Conservation (phyloP, 257 asterid species). For the Solanum bukasovii region DNA sequence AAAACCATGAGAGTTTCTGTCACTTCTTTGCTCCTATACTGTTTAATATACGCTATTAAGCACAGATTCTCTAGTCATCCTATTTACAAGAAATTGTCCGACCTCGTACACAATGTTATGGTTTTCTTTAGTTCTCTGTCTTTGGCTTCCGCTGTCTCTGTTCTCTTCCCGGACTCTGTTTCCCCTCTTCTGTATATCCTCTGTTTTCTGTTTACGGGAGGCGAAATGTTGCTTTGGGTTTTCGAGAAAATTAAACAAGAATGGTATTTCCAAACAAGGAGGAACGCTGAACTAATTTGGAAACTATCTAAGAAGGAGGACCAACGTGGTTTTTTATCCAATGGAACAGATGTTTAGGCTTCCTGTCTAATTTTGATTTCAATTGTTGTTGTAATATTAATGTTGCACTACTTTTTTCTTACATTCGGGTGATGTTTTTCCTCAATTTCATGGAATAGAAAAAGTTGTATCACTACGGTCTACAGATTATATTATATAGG, state of each 20-base stretch:
- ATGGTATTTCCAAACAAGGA: not conserved
- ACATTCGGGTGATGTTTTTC: too few species aligned
- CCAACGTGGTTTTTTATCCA: too few species aligned
- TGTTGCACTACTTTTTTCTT: too few species aligned
- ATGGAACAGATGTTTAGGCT: not conserved
- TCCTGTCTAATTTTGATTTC: not conserved
- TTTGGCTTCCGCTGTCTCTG: not conserved
- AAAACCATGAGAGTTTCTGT: not conserved
- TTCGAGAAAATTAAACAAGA: not conserved
- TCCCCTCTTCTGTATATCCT: not conserved
- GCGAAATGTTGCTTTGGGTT: not conserved
- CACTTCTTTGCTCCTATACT: not conserved
- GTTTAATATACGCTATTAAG: not conserved
- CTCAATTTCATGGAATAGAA: too few species aligned
- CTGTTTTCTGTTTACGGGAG: not conserved
- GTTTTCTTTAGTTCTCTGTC: not conserved
- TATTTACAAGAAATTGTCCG: not conserved
- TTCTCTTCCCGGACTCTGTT: not conserved
- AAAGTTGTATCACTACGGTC: too few species aligned
- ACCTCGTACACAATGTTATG: not conserved
- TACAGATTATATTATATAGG: too few species aligned
- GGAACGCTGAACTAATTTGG: not conserved
- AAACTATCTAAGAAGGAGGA: not conserved
- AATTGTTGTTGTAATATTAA: not conserved
- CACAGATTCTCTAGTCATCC: not conserved